Evolutionary conservation across 371 early-diverging fungal genomes (phyloP), one percentile per base, ranked within the genome.

Genomic region (Umbelopsis sp.): DNA sequence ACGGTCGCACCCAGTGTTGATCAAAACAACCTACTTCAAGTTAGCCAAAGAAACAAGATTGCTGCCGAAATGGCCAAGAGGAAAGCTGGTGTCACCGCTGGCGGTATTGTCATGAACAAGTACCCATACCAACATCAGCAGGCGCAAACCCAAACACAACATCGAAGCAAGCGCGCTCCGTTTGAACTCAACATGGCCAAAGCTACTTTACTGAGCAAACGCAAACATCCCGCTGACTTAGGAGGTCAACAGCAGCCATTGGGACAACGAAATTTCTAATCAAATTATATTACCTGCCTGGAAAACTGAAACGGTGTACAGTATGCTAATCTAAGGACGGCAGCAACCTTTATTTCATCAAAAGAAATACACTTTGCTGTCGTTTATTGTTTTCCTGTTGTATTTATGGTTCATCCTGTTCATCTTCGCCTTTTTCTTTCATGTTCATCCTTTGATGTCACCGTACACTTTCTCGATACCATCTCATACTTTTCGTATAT

Each of bases 171-270:
- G 68, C 72, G 75, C 57, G 70, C 63, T 16, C 76, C 57, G 65
- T 89, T 78, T 63, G 87, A 87, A 62, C 69, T 89, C 20, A 86
- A 84, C 63, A 80, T 88, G 75, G 75, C 83, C 64, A 82, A 84
- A 20, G 85, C 89, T 2, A 87, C 87, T 0, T 67, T 89, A 44
- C 68, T 89, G 29, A 85, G 83, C 50, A 82, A 86, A 67, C 80
- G 89, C 63, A 84, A 83, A 35, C 67, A 76, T 35, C 32, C 32
- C 11, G 12, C 18, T 14, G 25, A 52, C 9, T 29, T 29, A 18
- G 6, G 35, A 29, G 29, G 29, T 35, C 35, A 35, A 18, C 37
- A 57, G 35, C 20, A 25, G 22, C 22, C 22, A 51, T 10, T 12
- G 7, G 41, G 41, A 41, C 41, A 51, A 29, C 52, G 22, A 24